A percentile compares a stretch with the other conserved stretches of the same genome.
phyloP scores from a whole-genome alignment of 1,284 basidiomycete genomes.

The Kwoniella shivajii region DNA sequence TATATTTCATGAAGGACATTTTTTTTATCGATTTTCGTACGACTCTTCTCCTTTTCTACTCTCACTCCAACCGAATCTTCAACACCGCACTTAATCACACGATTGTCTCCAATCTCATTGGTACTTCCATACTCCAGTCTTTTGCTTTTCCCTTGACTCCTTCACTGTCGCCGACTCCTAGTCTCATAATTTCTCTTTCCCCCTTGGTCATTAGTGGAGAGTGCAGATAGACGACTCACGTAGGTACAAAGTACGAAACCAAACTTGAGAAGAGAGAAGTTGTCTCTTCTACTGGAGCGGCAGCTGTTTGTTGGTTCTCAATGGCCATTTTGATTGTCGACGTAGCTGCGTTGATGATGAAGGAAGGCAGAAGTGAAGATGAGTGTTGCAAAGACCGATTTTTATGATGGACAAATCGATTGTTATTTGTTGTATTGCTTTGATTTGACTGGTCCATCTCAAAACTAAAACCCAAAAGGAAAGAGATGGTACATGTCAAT shows the following conservation, averaged over 20 bases:
- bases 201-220: no score
- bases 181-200: background rate
- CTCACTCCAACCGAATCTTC: no score
- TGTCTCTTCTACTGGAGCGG: slow-evolving; percentile 14
- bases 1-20: no score
- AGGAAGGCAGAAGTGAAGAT: background rate
- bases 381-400: background rate
- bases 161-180: background rate
- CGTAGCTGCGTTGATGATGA: background rate
- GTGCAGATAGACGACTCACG: slow-evolving; percentile 35
- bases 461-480: no score
- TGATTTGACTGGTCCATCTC: slow-evolving; percentile 4
- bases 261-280: slow-evolving; percentile 41
- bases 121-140: no score
- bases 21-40: no score
- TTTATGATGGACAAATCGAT: background rate
- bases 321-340: slow-evolving; percentile 16
- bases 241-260: slow-evolving; percentile 41
- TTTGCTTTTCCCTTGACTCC: no score
- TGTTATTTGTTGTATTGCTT: background rate
- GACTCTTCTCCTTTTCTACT: no score
- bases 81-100: no score
- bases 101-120: no score
- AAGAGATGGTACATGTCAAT: no score
- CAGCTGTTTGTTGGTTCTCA: slow-evolving; percentile 11